Percentiles rank a stretch among this genome's conserved stretches.
Conservation (phyloP, 495 filamentous ascomycete genomes). For the Penicillium nucicola region DNA sequence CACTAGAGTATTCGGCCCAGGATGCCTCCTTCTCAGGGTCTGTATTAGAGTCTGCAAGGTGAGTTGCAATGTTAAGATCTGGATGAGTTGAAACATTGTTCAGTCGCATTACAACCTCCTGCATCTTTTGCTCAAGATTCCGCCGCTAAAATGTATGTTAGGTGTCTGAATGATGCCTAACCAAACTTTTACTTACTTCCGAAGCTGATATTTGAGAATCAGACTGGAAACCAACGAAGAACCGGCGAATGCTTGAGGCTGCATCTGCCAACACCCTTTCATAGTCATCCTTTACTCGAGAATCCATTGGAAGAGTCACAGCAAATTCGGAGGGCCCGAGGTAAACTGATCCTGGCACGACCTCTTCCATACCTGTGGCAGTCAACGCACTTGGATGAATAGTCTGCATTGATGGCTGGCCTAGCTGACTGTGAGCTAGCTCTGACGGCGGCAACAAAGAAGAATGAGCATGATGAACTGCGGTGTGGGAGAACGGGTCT, state of each 20-base stretch:
- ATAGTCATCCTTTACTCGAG: slow-evolving; percentile 43
- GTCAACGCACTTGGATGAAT: slow-evolving; percentile 44
- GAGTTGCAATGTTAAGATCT: slow-evolving; percentile 47
- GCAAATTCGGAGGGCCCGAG: slow-evolving; percentile 45
- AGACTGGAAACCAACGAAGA: slow-evolving; percentile 19
- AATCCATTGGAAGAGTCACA: slow-evolving; percentile 44
- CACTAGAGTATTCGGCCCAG: slow-evolving; percentile 55
- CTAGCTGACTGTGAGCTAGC: slow-evolving; percentile 8
- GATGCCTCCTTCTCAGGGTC: slow-evolving; percentile 44
- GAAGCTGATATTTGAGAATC: slow-evolving; percentile 5
- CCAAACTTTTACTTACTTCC: slow-evolving; percentile 17
- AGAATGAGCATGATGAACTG: slow-evolving; percentile 20
- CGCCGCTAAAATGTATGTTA: slow-evolving; percentile 17
- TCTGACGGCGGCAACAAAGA: slow-evolving; percentile 20
- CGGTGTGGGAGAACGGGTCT: slow-evolving; percentile 17
- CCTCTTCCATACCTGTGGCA: slow-evolving; percentile 25
- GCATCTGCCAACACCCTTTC: slow-evolving; percentile 30
- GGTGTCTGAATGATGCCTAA: not conserved
- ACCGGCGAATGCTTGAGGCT: slow-evolving; percentile 21
- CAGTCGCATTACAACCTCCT: slow-evolving; percentile 39
- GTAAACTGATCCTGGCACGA: slow-evolving; percentile 34
- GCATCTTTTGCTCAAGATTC: slow-evolving; percentile 26
- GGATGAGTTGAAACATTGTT: slow-evolving; percentile 51
- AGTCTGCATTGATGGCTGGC: slow-evolving; percentile 27
- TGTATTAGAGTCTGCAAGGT: slow-evolving; percentile 31